These are phyloP conservation scores for Phytophthora cactorum DNA, from an alignment of 352 stramenopile genomes.

Conservation along the genomic window DNA sequence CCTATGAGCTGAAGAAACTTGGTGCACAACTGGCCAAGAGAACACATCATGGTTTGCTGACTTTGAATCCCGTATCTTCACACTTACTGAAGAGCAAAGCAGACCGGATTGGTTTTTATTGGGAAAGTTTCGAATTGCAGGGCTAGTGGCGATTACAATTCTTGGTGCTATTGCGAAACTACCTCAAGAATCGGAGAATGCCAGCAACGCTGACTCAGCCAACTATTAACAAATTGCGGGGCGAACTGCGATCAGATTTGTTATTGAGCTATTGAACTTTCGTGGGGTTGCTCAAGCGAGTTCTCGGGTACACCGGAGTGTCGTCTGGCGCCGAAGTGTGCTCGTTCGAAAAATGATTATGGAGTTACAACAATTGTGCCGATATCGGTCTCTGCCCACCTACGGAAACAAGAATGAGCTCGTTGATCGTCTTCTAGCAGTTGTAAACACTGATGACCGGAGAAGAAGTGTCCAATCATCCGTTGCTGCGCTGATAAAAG, in stretches of 20 bases:
- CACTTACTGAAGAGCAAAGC: not conserved
- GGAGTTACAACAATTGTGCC: not conserved
- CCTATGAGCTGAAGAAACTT: too few relatives aligned
- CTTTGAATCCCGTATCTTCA: not conserved
- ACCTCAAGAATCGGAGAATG: not conserved
- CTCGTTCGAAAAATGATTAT: not conserved
- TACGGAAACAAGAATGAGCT: constrained; percentile 1
- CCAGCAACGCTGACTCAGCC: too few relatives aligned
- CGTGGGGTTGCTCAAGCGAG: too few relatives aligned
- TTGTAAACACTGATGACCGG: not conserved
- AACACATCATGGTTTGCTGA: too few relatives aligned
- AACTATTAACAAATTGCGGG: not conserved
- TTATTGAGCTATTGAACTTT: too few relatives aligned
- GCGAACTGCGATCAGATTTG: not conserved
- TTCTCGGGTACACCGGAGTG: not conserved
- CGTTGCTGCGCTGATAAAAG: not conserved
- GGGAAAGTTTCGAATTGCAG: not conserved
- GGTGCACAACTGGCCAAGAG: too few relatives aligned
- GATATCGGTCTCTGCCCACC: not conserved
- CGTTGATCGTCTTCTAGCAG: not conserved
- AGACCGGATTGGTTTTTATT: not conserved
- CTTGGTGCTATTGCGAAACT: not conserved
- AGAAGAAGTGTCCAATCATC: not conserved
- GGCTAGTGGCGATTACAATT: not conserved
- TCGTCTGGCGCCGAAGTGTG: not conserved